Base-by-base conservation (phyloP, 2,329 filamentous ascomycete species). In the Pezicula rhizophila region DNA sequence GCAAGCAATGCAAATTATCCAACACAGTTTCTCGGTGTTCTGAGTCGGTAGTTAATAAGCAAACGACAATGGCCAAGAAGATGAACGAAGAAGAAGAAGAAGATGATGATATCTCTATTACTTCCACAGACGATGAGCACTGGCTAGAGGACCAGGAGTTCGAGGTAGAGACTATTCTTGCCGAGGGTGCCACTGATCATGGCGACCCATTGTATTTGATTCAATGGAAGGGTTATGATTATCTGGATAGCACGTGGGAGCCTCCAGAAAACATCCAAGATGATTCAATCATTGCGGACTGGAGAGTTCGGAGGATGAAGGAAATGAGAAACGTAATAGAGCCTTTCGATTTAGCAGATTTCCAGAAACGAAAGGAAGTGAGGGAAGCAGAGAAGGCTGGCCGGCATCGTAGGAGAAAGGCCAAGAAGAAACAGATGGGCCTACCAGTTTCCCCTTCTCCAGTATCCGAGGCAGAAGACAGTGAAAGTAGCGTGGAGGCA, bases 171-270 rank as follows among this genome's bases (percentile, higher is more conserved):
- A 65, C 66, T 14, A 71, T 85, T 31, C 63, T 80, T 15, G 70
- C 71, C 1, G 73, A 82, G 57, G 66, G 66, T 12, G 52, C 56
- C 1, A 52, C 63, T 8, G 47, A 60, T 4, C 54, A 68, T 4
- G 66, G 65, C 5, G 59, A 61, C 14, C 64, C 59, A 25, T 57
- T 68, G 20, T 89, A 80, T 59, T 72, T 89, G 1, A 75, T 87
- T 18, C 74, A 78, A 51, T 89, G 85, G 85, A 68, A 71, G 23
- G 74, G 70, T 2, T 90, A 84, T 58, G 68, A 72, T 1, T 52
- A 81, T 5, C 63, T 78, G n/a, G 64, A 76, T 49, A 72, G 73
- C 48, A 82, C 78, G 0, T 80, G 75, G 75, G 75, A 80, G 53
- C 73, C 74, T 1, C 59, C 57, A 15, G 63, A 67, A 2, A 64